These are phyloP conservation scores for Yarrowia bubula DNA, from an alignment of 805 yeast genomes.

Conservation along the genomic window DNA sequence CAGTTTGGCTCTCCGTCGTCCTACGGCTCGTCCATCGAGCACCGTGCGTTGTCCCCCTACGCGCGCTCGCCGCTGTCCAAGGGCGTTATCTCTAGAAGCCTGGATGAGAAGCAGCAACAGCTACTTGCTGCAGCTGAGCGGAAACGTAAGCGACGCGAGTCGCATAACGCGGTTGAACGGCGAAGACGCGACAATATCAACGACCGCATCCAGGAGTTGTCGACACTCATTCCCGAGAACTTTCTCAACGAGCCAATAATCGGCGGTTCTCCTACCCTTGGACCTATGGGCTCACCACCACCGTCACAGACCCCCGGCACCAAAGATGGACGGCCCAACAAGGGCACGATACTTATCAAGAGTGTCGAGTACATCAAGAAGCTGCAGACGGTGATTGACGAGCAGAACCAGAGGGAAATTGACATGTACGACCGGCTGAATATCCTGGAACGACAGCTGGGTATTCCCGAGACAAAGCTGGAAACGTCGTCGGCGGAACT, in stretches of 20 bases:
- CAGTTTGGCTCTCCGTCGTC: slow-evolving; percentile 27
- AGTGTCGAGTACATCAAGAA: slow-evolving; percentile 78
- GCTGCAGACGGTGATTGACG: slow-evolving; percentile 62
- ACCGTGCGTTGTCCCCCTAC: slow-evolving; percentile 20
- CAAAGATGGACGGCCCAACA: slow-evolving; percentile 72
- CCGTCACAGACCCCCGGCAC: slow-evolving; percentile 28
- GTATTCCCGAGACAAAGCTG: slow-evolving; percentile 46
- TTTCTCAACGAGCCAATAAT: slow-evolving; percentile 32
- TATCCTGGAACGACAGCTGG: slow-evolving; percentile 49
- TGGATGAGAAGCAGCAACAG: slow-evolving; percentile 31
- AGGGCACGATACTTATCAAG: slow-evolving; percentile 70
- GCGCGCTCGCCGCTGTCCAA: slow-evolving; percentile 19
- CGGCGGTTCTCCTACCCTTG: slow-evolving; percentile 24
- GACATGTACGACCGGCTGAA: slow-evolving; percentile 63
- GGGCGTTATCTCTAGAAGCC: slow-evolving; percentile 24
- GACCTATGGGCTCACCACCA: slow-evolving; percentile 28
- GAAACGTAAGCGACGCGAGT: slow-evolving; percentile 73
- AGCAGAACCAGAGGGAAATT: slow-evolving; percentile 73
- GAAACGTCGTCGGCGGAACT: slow-evolving; percentile 75
- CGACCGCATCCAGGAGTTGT: slow-evolving; percentile 81
- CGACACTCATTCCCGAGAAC: slow-evolving; percentile 68
- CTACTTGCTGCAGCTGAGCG: slow-evolving; percentile 61
- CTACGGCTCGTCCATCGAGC: slow-evolving; percentile 24
- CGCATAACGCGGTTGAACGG: slow-evolving; percentile 93
- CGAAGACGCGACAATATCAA: slow-evolving; percentile 88